Evolutionary conservation across 2,329 filamentous ascomycete species (phyloP), one percentile per base, ranked within the genome.

Genomic region (Phoma sp.): DNA sequence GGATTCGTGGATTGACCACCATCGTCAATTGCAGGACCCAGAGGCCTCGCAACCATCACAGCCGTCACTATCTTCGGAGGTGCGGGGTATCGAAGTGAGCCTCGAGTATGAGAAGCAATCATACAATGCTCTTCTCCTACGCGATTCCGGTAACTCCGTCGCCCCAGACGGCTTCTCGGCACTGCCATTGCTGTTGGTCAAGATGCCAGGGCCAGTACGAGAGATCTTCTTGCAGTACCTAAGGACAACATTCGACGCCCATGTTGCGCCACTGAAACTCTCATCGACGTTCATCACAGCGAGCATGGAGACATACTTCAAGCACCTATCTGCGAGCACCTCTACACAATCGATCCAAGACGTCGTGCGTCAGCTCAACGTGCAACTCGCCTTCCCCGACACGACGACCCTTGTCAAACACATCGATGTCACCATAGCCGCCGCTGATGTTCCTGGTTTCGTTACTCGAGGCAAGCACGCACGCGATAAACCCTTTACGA

Each of bases 291-390:
- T 82, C 55, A 71, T 84, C 29, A 78, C 77, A n/a, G 61, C 68
- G 0, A 70, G 72, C 1, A 69, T 83, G 15, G 80, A 81, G 55
- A 74, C 64, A 0, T 85, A 92, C 56, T 80, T 94, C 50, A 85
- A 84, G 13, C 79, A 84, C 52, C 77, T 93, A 13, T 78, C 82
- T 3, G 58, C 69, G 25, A 40, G 38, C 44, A 51, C 49, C 47
- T 72, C 72, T 4, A 70, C 67, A 2, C 68, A 73, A 47, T 55
- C 67, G 5, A 70, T 74, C 12, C 61, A 63, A 32, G 63, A 72
- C 49, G 58, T 72, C 15, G 63, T 76, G 37, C 63, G 68, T 9
- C 67, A 71, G 47, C 59, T 77, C n/a, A 68, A 71, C 21, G 49
- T 77, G 15, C 74, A 75, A 45, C 64, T 77, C 13, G 58, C 69